A percentile compares a stretch with the other conserved stretches of the same genome.
Evolutionary conservation across 2,329 filamentous ascomycete species (phyloP).

Genomic region (Xylariaceae sp.): DNA sequence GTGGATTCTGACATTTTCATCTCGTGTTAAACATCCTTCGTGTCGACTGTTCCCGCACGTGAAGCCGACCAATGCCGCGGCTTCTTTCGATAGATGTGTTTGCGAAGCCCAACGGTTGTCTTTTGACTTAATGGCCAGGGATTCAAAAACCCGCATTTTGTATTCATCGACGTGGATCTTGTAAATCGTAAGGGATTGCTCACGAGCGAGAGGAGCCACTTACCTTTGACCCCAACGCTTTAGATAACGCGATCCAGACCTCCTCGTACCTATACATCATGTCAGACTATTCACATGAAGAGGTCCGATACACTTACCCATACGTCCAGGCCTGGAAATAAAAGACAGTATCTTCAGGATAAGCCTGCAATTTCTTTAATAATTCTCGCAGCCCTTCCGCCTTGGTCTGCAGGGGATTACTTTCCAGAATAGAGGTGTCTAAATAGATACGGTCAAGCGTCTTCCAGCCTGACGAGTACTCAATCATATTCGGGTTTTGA

Average conservation of each 20-base stretch:
- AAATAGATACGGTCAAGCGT: constrained; percentile 78
- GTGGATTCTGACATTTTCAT: constrained; percentile 64
- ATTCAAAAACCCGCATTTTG: constrained; percentile 67
- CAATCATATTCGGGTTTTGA: constrained; percentile 67
- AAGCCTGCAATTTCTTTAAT: constrained; percentile 60
- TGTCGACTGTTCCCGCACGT: constrained; percentile 67
- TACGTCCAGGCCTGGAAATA: constrained; percentile 89
- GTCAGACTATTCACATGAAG: neutral
- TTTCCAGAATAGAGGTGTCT: constrained; percentile 69
- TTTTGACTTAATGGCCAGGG: constrained; percentile 48
- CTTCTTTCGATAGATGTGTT: constrained; percentile 52
- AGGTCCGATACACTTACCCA: constrained; percentile 40
- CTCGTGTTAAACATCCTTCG: constrained; percentile 66
- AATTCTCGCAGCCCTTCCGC: constrained; percentile 73
- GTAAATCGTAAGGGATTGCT: constrained; percentile 6
- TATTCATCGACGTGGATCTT: constrained; percentile 81
- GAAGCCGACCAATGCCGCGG: constrained; percentile 67
- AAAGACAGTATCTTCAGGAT: constrained; percentile 71
- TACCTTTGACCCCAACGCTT: constrained; percentile 62
- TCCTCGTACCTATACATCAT: constrained; percentile 64
- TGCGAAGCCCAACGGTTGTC: constrained; percentile 39
- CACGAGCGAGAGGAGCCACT: neutral
- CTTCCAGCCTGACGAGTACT: constrained; percentile 65
- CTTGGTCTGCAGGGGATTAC: constrained; percentile 55
- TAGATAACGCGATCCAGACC: constrained; percentile 78